phyloP scores from a whole-genome alignment of 2,329 filamentous ascomycete genomes.

The Colletotrichum cuscutae region DNA sequence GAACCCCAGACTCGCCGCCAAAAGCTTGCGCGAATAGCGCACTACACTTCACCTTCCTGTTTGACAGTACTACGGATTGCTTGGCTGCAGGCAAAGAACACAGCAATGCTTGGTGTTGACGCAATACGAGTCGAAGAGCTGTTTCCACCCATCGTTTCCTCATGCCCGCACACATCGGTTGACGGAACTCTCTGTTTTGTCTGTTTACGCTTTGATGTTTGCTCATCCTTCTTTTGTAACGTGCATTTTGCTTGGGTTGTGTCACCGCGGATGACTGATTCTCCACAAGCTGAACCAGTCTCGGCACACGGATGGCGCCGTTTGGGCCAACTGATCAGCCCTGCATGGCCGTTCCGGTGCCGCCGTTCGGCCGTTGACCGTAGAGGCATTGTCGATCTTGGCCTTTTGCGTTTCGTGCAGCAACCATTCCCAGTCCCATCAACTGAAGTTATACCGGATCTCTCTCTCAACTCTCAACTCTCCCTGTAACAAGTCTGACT shows the following conservation, averaged over 20 bases:
- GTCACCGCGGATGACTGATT: slow-evolving; percentile 14
- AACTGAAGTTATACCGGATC: not conserved
- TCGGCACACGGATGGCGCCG: slow-evolving; percentile 13
- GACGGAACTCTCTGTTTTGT: not conserved
- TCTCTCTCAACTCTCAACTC: not conserved
- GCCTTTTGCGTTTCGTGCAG: not conserved
- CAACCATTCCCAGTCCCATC: not conserved
- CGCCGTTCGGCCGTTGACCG: not conserved
- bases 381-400: not conserved
- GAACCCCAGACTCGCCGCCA: not conserved
- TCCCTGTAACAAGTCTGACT: not conserved
- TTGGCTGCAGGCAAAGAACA: not conserved
- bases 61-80: not conserved
- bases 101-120: not conserved
- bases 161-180: not conserved
- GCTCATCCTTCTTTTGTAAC: slow-evolving; percentile 8
- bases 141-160: not conserved
- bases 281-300: not conserved
- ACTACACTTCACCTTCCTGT: slow-evolving; percentile 7
- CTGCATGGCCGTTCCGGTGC: not conserved
- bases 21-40: not conserved
- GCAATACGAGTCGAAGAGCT: not conserved
- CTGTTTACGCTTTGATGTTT: slow-evolving; percentile 18
- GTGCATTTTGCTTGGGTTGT: slow-evolving; percentile 12
- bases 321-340: slow-evolving; percentile 6